phyloP scores from a whole-genome alignment of 176 grass and related monocot genomes.

The Typha latifolia region DNA sequence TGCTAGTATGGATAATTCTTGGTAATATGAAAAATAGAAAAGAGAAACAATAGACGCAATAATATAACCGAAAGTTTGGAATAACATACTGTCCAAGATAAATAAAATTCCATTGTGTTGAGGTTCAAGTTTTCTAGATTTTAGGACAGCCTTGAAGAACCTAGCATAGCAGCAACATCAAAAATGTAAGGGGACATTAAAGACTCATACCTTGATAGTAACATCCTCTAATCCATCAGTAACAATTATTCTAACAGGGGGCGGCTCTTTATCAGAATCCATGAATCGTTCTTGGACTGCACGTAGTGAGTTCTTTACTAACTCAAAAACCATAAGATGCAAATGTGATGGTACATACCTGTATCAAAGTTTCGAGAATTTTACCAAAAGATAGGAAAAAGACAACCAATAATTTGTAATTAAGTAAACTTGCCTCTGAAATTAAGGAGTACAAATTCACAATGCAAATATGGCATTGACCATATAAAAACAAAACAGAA shows the following conservation, averaged over 20 bases:
- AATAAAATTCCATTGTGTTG: no score
- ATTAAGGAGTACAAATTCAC: background rate
- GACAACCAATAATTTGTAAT: background rate
- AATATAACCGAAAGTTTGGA: no score
- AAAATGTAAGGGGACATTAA: constrained; percentile 6
- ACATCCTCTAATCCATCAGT: constrained; percentile 93
- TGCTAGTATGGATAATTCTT: no score
- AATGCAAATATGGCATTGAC: background rate
- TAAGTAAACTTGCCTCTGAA: background rate
- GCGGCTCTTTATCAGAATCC: constrained; percentile 68
- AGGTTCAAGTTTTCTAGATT: background rate
- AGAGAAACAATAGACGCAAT: no score
- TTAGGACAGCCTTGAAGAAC: background rate
- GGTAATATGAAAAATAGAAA: no score
- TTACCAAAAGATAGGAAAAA: constrained; percentile 4
- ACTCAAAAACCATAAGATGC: constrained; percentile 91
- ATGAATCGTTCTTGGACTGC: constrained; percentile 91
- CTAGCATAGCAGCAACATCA: background rate
- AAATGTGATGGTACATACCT: constrained; percentile 86
- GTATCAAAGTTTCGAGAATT: constrained; percentile 7
- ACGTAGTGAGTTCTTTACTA: constrained; percentile 90
- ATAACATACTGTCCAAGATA: no score
- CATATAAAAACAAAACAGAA: no score
- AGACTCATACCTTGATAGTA: constrained; percentile 70
- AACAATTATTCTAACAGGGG: constrained; percentile 87